Evolutionary conservation across 2,329 filamentous ascomycete genomes (phyloP), one percentile per base, ranked within the genome.

Genomic region (Hypoxylon sp.): DNA sequence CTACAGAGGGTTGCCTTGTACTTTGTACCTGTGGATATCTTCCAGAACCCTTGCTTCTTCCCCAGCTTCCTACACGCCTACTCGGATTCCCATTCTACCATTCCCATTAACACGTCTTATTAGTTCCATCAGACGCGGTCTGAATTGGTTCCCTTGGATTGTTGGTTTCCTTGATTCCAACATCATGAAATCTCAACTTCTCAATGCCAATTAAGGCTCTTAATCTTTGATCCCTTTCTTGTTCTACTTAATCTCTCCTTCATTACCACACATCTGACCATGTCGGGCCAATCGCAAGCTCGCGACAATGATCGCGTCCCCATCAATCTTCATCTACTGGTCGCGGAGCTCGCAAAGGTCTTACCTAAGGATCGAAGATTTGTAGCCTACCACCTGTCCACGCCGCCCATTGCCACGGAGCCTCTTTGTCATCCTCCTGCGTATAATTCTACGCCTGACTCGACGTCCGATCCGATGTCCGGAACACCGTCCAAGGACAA

Each of bases 321-420:
- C 64, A 53, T 64, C 17, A 58, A 74, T 48, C 74, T 71, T 63
- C 77, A 75, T 68, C 71, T 75, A 11, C 77, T 85, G 3, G 71
- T 77, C 42, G 78, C 80, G 39, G 80, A 78, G 65, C 81, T 89
- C 10, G 83, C 85, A 5, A 75, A 79, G 1, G 82, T 85, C 10
- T 83, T 91, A 9, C 89, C 89, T 9, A 83, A 85, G 67, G 84
- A 81, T 70, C 78, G 80, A 75, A 81, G 76, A 13, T 92, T 97
- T 78, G 90, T 86, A 70, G 85, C 95, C 75, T 91, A 97, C 79
- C 95, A 99, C 82, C 83, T 98, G 73, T 97, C 94, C 24, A 97
- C 94, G 4, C 92, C 92, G 13, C 93, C 95, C 4, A 91, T 89
- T 35, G 86, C 86, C 77, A 91, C 90, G 69, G 86, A 90, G 8